phyloP scores from a whole-genome alignment of 1,139 yeast genomes.

The Debaryomyces psychrophilus region DNA sequence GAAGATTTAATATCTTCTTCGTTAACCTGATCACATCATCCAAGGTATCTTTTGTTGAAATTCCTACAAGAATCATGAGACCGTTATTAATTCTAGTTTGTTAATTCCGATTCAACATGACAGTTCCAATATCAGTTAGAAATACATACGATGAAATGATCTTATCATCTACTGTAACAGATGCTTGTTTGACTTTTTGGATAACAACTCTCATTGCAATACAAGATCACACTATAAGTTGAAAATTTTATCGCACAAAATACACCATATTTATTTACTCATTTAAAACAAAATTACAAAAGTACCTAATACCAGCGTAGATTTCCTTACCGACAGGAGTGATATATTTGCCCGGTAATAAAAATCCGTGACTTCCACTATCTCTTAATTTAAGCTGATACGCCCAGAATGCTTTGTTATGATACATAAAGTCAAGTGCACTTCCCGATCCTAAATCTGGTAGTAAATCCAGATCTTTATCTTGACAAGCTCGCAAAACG shows the following conservation, averaged over 20 bases:
- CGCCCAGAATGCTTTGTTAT: constrained; percentile 81
- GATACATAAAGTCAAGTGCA: constrained; percentile 83
- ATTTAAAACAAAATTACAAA: constrained; percentile 62
- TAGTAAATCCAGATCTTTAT: constrained; percentile 66
- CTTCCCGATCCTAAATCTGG: constrained; percentile 84
- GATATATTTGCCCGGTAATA: constrained; percentile 72
- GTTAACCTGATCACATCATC: constrained; percentile 73
- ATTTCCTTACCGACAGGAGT: constrained; percentile 78
- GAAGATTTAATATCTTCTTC: constrained; percentile 63
- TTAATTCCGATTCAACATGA: constrained; percentile 4
- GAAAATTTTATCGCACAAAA: constrained; percentile 2
- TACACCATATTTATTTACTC: constrained; percentile 19
- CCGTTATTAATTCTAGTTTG: constrained; percentile 65
- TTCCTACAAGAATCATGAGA: constrained; percentile 79
- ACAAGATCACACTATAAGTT: neutral
- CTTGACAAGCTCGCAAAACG: constrained; percentile 79
- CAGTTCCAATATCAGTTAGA: neutral
- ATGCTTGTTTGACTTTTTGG: constrained; percentile 84
- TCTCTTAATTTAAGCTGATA: constrained; percentile 82
- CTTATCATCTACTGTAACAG: constrained; percentile 76
- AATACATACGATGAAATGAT: constrained; percentile 67
- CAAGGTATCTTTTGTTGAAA: constrained; percentile 71
- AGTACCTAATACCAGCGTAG: constrained; percentile 68
- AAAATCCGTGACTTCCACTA: constrained; percentile 81
- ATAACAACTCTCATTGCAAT: constrained; percentile 77